Percentiles rank a stretch among this genome's conserved stretches.
Conservation (phyloP, 2,329 filamentous ascomycete genomes). For the Davidsoniella eucalypti region DNA sequence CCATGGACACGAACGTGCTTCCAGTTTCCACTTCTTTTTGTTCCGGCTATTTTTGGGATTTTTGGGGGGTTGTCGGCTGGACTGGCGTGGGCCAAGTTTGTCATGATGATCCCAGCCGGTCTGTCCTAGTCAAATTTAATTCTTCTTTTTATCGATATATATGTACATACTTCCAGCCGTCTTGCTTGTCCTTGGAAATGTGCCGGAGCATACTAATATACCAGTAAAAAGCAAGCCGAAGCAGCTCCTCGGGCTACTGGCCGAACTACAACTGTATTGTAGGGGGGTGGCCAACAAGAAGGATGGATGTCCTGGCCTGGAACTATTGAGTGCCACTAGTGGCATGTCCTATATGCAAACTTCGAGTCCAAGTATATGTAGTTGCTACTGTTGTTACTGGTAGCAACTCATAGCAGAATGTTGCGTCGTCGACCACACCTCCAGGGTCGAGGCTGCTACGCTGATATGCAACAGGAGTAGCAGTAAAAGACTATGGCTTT, state of each 20-base stretch:
- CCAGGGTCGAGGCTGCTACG: too few species aligned
- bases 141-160: neutral
- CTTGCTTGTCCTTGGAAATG: neutral
- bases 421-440: too few species aligned
- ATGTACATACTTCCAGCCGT: too few species aligned
- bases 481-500: too few species aligned
- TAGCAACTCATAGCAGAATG: neutral
- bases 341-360: neutral
- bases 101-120: neutral
- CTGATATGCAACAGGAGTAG: too few species aligned
- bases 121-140: neutral
- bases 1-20: neutral
- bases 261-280: too few species aligned
- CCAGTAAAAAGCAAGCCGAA: too few species aligned
- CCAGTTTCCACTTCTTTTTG: neutral
- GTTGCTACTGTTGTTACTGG: neutral
- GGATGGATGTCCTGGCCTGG: too few species aligned
- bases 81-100: neutral
- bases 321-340: too few species aligned
- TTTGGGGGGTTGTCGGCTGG: too few species aligned
- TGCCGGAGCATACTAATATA: neutral
- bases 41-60: neutral
- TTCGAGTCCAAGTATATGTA: neutral
- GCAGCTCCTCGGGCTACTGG: too few species aligned
- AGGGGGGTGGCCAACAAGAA: too few species aligned